Evolutionary conservation across 164 flowering plant genomes (phyloP), one percentile per base, ranked within the genome.

Genomic region (Stephania japonica): DNA sequence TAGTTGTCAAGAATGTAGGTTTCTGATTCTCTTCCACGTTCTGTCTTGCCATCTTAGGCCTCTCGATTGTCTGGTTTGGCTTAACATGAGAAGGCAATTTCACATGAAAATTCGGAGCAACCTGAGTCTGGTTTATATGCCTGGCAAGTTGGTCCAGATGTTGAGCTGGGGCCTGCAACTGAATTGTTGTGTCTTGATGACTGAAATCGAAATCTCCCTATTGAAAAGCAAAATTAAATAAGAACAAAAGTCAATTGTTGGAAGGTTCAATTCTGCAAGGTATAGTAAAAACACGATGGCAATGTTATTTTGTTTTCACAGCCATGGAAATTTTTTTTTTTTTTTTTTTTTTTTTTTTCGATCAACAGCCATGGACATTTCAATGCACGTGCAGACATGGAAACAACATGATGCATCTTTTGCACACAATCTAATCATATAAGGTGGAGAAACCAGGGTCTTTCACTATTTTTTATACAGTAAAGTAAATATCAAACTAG

Each of bases 121-220:
- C 65, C 16, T 76, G 80, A 70, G 81, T 49, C 77, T 78, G 79
- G 24, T 72, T 41, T 66, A 76, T 78, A 43, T 67, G 73, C 65
- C 71, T 80, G 1, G 75, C 85, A 2, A 32, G 38, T 76, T 78
- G 80, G 70, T 74, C 79, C 53, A 76, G 27, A 75, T 67, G 72
- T 72, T 81, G 85, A 70, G 81, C 56, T 56, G 18, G 70, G 63
- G 81, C 70, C 53, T 84, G 85, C 56, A 64, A 72, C 65, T 81
- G 80, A 65, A 79, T 69, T 68, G 67, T 50, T 59, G 78, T 69
- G 72, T 75, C 83, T 19, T 79, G 87, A 32, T 79, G 81, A 68
- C 59, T 72, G 27, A 69, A 32, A 72, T 75, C 77, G 44, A 75
- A 72, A 75, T 81, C 86, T 69, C 89, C 96, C 98, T 94, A 82